Conservation (phyloP, 2,329 filamentous ascomycete genomes). For the Penicillium thymicola region DNA sequence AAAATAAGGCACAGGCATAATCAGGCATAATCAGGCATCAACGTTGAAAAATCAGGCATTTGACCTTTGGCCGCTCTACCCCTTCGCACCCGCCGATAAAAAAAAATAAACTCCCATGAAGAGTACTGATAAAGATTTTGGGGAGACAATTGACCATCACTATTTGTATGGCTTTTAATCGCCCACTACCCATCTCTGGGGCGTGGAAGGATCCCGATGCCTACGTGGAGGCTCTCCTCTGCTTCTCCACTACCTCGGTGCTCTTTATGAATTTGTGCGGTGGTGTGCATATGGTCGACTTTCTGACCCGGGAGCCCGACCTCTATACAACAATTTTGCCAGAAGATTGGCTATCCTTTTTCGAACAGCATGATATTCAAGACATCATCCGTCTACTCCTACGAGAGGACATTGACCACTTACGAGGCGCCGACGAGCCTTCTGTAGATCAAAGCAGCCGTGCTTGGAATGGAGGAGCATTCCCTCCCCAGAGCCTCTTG, state of each 20-base stretch:
- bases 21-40: too few species aligned
- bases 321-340: slow-evolving; percentile 77
- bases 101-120: too few species aligned
- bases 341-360: slow-evolving; percentile 75
- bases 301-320: slow-evolving; percentile 81
- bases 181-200: slow-evolving; percentile 64
- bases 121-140: not conserved
- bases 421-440: slow-evolving; percentile 21
- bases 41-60: too few species aligned
- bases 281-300: slow-evolving; percentile 95
- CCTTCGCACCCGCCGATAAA: too few species aligned
- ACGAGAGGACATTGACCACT: slow-evolving; percentile 64
- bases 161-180: slow-evolving; percentile 46
- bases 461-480: slow-evolving; percentile 44
- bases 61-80: too few species aligned
- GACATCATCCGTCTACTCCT: slow-evolving; percentile 76
- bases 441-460: slow-evolving; percentile 11
- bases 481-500: slow-evolving; percentile 57
- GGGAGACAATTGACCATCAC: not conserved
- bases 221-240: slow-evolving; percentile 74
- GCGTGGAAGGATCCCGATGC: slow-evolving; percentile 69
- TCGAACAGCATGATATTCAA: slow-evolving; percentile 68
- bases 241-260: slow-evolving; percentile 70
- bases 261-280: slow-evolving; percentile 88
- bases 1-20: too few species aligned